phyloP scores from a whole-genome alignment of 108 stramenopile genomes.

The Parietichytrium sp. region DNA sequence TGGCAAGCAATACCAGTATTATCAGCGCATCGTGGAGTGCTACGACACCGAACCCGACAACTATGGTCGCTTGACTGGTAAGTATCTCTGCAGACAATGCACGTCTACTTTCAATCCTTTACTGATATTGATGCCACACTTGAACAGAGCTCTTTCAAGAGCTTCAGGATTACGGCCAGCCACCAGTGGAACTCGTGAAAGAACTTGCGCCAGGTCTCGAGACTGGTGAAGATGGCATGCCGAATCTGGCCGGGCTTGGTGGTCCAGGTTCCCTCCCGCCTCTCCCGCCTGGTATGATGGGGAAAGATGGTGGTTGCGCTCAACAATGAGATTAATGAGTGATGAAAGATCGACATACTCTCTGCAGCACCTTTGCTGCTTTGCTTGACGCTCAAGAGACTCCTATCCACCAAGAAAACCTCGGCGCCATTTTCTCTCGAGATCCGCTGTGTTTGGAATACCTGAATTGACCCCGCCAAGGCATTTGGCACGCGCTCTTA shows the following conservation, averaged over 20 bases:
- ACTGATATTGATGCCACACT: background rate
- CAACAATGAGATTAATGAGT: conserved; percentile 29
- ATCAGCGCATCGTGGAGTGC: conserved; percentile 77
- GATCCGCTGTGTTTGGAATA: too few species aligned
- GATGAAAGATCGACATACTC: too few species aligned
- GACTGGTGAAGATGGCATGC: conserved; percentile 87
- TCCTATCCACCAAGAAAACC: too few species aligned
- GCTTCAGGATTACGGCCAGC: conserved; percentile 78
- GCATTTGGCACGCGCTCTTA: too few species aligned
- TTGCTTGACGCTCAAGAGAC: too few species aligned
- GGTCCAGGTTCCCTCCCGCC: conserved; percentile 9
- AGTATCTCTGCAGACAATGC: conserved; percentile 80
- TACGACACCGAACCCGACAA: conserved; percentile 91
- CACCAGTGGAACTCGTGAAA: conserved; percentile 88
- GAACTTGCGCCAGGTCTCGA: conserved; percentile 93
- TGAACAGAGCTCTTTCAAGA: conserved; percentile 45
- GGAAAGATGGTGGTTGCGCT: background rate
- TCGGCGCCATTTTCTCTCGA: too few species aligned
- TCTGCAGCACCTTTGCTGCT: too few species aligned
- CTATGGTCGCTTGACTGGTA: conserved; percentile 73
- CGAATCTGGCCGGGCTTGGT: conserved; percentile 64
- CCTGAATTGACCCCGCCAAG: too few species aligned
- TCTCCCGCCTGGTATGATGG: conserved; percentile 16
- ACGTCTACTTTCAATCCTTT: conserved; percentile 54
- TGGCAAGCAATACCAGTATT: conserved; percentile 79